Base-by-base conservation (phyloP, 805 yeast species). In the Lipomyces sp. region DNA sequence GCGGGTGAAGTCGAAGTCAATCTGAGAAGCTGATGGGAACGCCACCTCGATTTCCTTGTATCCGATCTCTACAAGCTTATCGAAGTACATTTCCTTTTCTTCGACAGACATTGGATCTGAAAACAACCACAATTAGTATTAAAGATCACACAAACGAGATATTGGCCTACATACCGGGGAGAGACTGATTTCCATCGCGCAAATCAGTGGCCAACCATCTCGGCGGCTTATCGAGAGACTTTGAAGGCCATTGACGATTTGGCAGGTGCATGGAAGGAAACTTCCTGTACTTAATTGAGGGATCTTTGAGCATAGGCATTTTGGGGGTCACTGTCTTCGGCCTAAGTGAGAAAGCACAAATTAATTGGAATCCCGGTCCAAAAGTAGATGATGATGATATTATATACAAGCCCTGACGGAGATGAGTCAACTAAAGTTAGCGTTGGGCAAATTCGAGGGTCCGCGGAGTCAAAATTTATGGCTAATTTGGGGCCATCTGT, bases 31-130 rank as follows among this genome's bases (percentile, higher is more conserved):
- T 18, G 90, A 83, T 4, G 95, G 95, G 77, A 90, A 90, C 0
- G 92, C 86, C 29, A 90, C 95, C 77, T 90, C 95, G 65, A 90
- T 90, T 77, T 90, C 95, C 75, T 90, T 90, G 79, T 87, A 90
- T 0, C 96, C 96, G 53, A 89, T 78, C 34, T 87, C 89, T 15
- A 89, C 83, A 53, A 90, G 80, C 75, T 88, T 87, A 63, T 84
- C 79, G 76, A 89, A 89, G 78, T 87, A 90, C 63, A 81, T 84
- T 74, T 87, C 87, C 78, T 90, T 90, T 73, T 90, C 93, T n/a
- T 80, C 87, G 54, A 89, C 81, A n/a, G 89, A 82, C 96, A 90
- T 90, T 62, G 95, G 96, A 75, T 90, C 73, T 67, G 39, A 18
- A 11, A 18, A 18, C 50, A 53, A 18, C 29, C 30, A 62, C 30